A percentile compares a stretch with the other conserved stretches of the same genome.
These are phyloP conservation scores for Leccinum pellstonianum DNA, from an alignment of 768 basidiomycete species.

Conservation along the genomic window DNA sequence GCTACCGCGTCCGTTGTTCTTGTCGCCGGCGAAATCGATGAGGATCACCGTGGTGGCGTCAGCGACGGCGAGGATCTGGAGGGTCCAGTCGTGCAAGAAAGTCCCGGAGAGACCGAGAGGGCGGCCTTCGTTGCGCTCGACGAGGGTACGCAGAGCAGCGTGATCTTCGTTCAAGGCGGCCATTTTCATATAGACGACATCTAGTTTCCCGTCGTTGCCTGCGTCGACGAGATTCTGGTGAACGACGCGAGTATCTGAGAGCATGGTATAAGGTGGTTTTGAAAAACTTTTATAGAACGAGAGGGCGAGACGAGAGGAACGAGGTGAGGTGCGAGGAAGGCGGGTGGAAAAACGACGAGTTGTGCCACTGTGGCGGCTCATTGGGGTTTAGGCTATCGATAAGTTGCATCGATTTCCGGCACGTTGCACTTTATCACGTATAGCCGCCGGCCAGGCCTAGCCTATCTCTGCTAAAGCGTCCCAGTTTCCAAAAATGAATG, in stretches of 20 bases:
- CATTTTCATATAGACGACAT: slow-evolving; percentile 16
- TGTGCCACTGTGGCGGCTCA: not conserved
- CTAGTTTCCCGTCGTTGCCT: slow-evolving; percentile 25
- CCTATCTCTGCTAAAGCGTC: not conserved
- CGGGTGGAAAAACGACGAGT: slow-evolving; percentile 5
- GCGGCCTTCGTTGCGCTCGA: slow-evolving; percentile 34
- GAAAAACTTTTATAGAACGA: not conserved
- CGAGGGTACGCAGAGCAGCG: slow-evolving; percentile 18
- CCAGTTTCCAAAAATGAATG: slow-evolving; percentile 1
- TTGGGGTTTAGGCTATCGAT: not conserved
- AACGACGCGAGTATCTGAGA: slow-evolving; percentile 8
- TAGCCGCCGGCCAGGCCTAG: not conserved
- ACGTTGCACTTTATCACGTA: not conserved
- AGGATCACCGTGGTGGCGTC: slow-evolving; percentile 28
- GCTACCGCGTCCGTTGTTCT: slow-evolving; percentile 35
- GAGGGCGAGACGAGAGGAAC: slow-evolving; percentile 1
- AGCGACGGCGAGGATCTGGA: slow-evolving; percentile 28
- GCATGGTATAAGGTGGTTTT: slow-evolving; percentile 2
- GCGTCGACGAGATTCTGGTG: slow-evolving; percentile 29
- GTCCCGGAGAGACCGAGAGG: slow-evolving; percentile 31
- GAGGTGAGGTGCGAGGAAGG: slow-evolving; percentile 3
- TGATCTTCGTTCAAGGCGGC: slow-evolving; percentile 25
- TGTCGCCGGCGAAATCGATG: slow-evolving; percentile 27
- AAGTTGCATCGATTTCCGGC: not conserved
- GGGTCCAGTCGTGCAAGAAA: slow-evolving; percentile 22